Conservation (phyloP, 2,329 filamentous ascomycete genomes). For the Cercospora brassicicola region DNA sequence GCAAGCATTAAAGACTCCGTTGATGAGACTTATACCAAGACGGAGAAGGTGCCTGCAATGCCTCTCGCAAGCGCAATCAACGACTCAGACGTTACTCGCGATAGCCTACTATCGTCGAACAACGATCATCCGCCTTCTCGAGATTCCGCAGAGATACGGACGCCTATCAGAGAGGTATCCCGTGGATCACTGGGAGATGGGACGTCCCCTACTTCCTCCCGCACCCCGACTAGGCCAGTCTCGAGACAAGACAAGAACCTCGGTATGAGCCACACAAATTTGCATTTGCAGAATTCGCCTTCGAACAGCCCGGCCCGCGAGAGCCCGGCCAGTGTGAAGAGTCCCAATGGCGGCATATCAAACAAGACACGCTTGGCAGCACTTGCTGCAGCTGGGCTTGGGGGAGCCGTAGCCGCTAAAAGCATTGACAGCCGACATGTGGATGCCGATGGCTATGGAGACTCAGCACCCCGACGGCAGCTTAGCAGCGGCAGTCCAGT, state of each 20-base stretch:
- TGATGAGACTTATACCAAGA: constrained; percentile 51
- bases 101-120: constrained; percentile 80
- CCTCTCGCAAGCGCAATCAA: constrained; percentile 84
- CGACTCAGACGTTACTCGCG: constrained; percentile 81
- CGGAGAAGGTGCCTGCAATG: constrained; percentile 67
- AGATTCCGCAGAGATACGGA: constrained; percentile 58
- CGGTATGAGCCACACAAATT: constrained; percentile 61
- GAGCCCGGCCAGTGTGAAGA: constrained; percentile 25
- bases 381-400: constrained; percentile 44
- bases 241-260: constrained; percentile 54
- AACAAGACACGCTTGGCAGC: constrained; percentile 42
- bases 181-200: constrained; percentile 56
- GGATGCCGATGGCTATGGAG: constrained; percentile 38
- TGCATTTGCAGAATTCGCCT: constrained; percentile 24
- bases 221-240: constrained; percentile 62
- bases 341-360: constrained; percentile 41
- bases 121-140: constrained; percentile 72
- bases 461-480: constrained; percentile 23
- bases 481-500: constrained; percentile 65
- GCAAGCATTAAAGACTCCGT: constrained; percentile 56
- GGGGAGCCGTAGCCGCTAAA: constrained; percentile 56
- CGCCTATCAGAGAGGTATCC: constrained; percentile 62
- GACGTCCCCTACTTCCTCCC: constrained; percentile 59
- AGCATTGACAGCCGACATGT: constrained; percentile 59
- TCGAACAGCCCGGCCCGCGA: constrained; percentile 45